A percentile compares a stretch with the other conserved stretches of the same genome.
These are phyloP conservation scores for Voacanga thouarsii DNA, from an alignment of 257 asterid genomes.

Conservation along the genomic window DNA sequence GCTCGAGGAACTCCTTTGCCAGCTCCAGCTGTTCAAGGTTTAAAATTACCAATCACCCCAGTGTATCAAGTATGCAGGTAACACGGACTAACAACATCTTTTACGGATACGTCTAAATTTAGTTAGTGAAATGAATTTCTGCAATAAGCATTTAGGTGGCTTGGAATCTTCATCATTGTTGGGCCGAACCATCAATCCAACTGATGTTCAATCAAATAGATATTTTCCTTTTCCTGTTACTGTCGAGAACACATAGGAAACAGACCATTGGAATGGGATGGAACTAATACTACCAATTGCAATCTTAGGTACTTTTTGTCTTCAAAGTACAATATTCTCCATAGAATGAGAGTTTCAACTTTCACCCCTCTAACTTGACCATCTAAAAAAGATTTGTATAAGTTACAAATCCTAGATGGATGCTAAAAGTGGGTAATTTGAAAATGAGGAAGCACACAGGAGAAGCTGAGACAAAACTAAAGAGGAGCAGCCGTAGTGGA, in stretches of 20 bases:
- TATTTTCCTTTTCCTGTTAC: neutral
- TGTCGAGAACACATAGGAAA: neutral
- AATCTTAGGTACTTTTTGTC: neutral
- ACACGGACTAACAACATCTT: neutral
- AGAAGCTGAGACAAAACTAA: neutral
- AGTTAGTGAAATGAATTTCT: neutral
- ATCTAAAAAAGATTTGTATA: neutral
- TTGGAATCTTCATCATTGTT: neutral
- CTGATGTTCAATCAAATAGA: neutral
- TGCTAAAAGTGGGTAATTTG: neutral
- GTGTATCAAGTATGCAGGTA: neutral
- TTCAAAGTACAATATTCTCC: neutral
- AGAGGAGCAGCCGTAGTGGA: neutral
- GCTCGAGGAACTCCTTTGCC: neutral
- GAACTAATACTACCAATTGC: neutral
- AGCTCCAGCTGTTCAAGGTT: slow-evolving; percentile 3
- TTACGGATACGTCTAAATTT: neutral
- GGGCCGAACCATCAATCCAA: neutral
- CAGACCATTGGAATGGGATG: neutral
- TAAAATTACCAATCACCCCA: neutral
- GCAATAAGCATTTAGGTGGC: neutral
- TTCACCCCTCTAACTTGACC: neutral
- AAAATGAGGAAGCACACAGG: neutral
- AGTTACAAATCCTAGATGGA: neutral
- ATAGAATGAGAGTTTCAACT: neutral